Percentiles rank a stretch among this genome's conserved stretches.
phyloP scores from a whole-genome alignment of 768 basidiomycete species.

The Podaxis rugospora region DNA sequence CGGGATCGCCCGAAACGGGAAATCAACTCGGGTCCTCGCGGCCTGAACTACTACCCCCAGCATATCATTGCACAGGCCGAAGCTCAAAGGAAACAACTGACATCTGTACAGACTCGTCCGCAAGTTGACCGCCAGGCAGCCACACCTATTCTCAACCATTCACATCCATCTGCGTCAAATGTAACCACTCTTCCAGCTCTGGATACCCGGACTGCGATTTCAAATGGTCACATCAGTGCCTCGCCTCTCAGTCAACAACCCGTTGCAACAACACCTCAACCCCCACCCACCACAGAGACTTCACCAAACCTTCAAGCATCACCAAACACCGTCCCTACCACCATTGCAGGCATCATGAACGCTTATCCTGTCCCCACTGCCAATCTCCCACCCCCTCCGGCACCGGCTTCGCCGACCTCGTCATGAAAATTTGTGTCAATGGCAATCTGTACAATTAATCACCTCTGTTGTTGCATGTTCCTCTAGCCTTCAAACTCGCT shows the following conservation, averaged over 20 bases:
- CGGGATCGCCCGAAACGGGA: slow-evolving; percentile 29
- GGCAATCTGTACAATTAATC: slow-evolving; percentile 10
- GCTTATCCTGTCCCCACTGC: slow-evolving; percentile 44
- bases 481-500: background rate
- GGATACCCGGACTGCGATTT: background rate
- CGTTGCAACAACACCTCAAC: background rate
- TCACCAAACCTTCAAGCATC: background rate
- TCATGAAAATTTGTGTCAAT: slow-evolving; percentile 2
- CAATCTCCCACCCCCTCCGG: slow-evolving; percentile 13
- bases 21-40: slow-evolving; percentile 23
- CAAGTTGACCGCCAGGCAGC: slow-evolving; percentile 17
- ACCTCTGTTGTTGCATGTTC: slow-evolving; percentile 9
- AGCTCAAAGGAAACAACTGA: slow-evolving; percentile 26
- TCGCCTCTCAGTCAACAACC: background rate
- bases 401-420: background rate
- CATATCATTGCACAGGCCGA: slow-evolving; percentile 42
- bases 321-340: slow-evolving; percentile 6
- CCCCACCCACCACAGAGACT: background rate
- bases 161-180: background rate
- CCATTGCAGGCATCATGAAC: slow-evolving; percentile 59
- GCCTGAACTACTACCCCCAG: slow-evolving; percentile 44
- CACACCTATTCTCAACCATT: slow-evolving; percentile 19
- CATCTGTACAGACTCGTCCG: slow-evolving; percentile 4
- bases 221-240: background rate
- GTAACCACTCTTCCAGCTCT: background rate